Evolutionary conservation across 2,329 filamentous ascomycete species (phyloP), one percentile per base, ranked within the genome.

Genomic region (Pseudogymnoascus sp.): DNA sequence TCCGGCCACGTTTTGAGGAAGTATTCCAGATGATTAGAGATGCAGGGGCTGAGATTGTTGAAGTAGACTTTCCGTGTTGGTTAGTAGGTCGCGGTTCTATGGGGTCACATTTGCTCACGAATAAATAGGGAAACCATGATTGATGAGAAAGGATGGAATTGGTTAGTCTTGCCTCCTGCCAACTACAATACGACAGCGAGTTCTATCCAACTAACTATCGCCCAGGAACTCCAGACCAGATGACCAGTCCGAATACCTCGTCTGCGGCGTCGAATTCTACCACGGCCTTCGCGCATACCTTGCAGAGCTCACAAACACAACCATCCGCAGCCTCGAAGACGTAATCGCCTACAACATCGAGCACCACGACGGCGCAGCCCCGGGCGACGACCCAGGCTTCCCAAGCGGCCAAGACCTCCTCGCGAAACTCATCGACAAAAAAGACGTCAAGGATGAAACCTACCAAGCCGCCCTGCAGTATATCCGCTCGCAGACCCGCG

Each of bases 371-470:
- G 61, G 61, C 5, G 39, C 61, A 36, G 54, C 37, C 40, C 65
- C 51, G 26, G 63, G 60, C 63, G 66, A 47, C 47, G 62, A 60
- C 61, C 61, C 37, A 14, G 54, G 45, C 47, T 67, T 37, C 63
- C 60, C 45, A 47, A 66, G 60, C 16, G 64, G 36, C 34, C 66
- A 65, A n/a, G 63, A 67, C 36, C 64, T 63, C 26, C 67, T 67
- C 26, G 64, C 60, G 7, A 51, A 51, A 29, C 45, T 51, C 23
- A 29, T 51, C 23, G 23, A 29, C 23, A 51, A 31, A 31, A 54
- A 57, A 5, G 61, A 47, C 5, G 42, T 57, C 29, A 31, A 39
- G 5, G 61, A 62, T n/a, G 39, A 62, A 26, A 59, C 61, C 5
- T 62, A 62, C 36, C 39, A 29, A 4, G 39, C 37, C 12, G 61